Percentiles rank a stretch among this genome's conserved stretches.
Evolutionary conservation across 108 stramenopile genomes (phyloP).

Genomic region (Hondaea fermentalgiana): DNA sequence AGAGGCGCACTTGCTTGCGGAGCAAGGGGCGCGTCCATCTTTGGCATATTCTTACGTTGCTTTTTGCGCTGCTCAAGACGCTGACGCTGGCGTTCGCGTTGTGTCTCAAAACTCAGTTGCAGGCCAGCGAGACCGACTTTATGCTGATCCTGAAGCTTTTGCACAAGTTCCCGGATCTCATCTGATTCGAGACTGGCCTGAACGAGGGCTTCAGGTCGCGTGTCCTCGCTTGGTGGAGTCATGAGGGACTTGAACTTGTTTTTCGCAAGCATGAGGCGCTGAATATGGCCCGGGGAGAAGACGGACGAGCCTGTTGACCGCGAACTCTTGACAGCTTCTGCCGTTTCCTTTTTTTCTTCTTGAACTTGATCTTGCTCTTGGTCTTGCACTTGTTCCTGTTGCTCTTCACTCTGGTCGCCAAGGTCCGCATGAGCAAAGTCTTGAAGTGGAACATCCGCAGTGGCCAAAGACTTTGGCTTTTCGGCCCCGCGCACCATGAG

Average conservation of each 20-base stretch:
- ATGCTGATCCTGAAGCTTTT: not conserved
- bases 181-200: not conserved
- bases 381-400: too few species aligned
- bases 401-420: too few species aligned
- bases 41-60: not conserved
- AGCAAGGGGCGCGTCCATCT: too few species aligned
- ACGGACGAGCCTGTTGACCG: not conserved
- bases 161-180: not conserved
- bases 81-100: not conserved
- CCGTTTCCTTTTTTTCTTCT: too few species aligned
- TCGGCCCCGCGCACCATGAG: not conserved
- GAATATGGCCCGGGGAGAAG: not conserved
- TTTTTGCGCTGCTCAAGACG: not conserved
- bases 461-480: not conserved
- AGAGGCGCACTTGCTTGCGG: too few species aligned
- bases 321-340: not conserved
- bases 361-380: too few species aligned
- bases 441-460: not conserved
- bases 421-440: not conserved
- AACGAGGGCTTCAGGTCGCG: not conserved
- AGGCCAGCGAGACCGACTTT: not conserved
- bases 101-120: not conserved
- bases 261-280: not conserved
- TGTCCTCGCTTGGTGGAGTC: not conserved
- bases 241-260: not conserved